Evolutionary conservation across 768 basidiomycete genomes (phyloP), one percentile per base, ranked within the genome.

Genomic region (Agrocybe pediades): DNA sequence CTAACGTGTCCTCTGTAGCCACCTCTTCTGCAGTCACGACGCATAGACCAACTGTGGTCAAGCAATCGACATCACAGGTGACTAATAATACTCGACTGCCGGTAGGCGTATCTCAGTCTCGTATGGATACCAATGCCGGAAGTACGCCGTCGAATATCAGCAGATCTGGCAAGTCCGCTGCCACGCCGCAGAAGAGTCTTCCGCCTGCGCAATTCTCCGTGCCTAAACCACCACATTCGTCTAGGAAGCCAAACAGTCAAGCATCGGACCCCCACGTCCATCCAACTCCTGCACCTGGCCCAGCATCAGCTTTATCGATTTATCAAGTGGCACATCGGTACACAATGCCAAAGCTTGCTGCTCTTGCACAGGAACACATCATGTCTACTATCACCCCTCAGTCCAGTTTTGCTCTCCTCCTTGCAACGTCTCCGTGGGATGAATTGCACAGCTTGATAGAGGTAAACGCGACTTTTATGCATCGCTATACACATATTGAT

Each of bases 301-400:
- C 88, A 15, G 88, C 88, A 11, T 88, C 87, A 20, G 88, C 89
- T 1, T 67, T 92, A 44, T 83, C 84, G 0, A 80, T 91, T 60
- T 92, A 89, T 69, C 86, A 87, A 58, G 77, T 90, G 9, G 86
- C 88, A 3, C 88, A 92, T 70, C 78, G 88, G 47, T 92, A 91
- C 68, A 72, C 72, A 2, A 83, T 92, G 74, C 81, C 83, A 3
- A 79, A 75, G 7, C 76, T 92, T 20, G 82, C 82, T n/a, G 62
- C 74, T 19, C 76, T 90, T 20, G 87, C 89, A 6, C 67, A 88
- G 52, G 86, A 88, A 47, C 88, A 90, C 66, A 85, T 90, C 63
- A 79, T 91, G 76, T 73, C 77, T 6, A 86, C 83, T 6, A 76
- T 92, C 30, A 84, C 84, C 2, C 83, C 86, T 2, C 76, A 80